phyloP scores from a whole-genome alignment of 169 alveolate genomes.

The Plasmodium adleri region DNA sequence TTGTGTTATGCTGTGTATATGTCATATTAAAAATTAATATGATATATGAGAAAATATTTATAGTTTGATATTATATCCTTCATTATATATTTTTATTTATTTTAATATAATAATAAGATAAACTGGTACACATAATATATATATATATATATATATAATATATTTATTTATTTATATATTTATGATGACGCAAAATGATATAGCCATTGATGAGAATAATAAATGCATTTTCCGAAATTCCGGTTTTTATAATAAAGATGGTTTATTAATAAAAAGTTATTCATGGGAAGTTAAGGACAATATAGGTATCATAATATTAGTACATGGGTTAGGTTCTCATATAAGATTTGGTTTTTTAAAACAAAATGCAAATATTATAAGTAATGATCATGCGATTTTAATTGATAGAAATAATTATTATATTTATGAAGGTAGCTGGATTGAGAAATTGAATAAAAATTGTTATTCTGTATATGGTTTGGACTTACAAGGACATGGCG shows the following conservation, averaged over 20 bases:
- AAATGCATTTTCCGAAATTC: too few species aligned
- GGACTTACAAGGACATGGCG: neutral
- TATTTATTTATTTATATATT: too few species aligned
- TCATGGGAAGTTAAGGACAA: neutral
- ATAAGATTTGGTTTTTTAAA: conserved; percentile 1
- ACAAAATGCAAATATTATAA: neutral
- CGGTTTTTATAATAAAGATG: neutral
- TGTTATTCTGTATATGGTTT: conserved; percentile 8
- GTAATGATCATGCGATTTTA: neutral
- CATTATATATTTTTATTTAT: too few species aligned
- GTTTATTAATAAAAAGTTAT: neutral
- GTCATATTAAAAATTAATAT: too few species aligned
- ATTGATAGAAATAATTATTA: neutral
- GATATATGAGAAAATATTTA: too few species aligned
- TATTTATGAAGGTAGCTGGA: neutral
- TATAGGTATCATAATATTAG: conserved; percentile 1
- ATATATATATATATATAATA: too few species aligned
- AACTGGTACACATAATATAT: too few species aligned
- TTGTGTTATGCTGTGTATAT: too few species aligned
- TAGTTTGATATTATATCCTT: too few species aligned
- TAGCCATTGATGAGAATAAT: too few species aligned
- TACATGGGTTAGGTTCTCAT: conserved; percentile 2
- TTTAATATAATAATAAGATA: too few species aligned
- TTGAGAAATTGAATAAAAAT: neutral
- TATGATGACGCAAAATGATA: too few species aligned